These are phyloP conservation scores for Solanum corneliomulleri DNA, from an alignment of 257 asterid species.

Conservation along the genomic window DNA sequence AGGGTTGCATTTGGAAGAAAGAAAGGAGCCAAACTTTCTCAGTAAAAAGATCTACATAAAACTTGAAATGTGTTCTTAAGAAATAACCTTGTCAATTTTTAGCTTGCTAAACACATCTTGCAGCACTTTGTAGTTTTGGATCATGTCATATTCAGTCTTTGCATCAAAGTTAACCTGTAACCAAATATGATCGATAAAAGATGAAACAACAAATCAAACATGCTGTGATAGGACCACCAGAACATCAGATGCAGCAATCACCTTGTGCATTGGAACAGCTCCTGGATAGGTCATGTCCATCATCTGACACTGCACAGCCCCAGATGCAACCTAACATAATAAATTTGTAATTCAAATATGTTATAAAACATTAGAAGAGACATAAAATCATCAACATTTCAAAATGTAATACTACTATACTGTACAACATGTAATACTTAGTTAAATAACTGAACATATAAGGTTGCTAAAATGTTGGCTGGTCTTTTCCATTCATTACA, in stretches of 20 bases:
- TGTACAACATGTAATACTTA: not conserved
- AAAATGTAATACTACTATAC: not conserved
- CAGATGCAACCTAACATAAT: slow-evolving; percentile 67
- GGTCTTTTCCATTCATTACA: not conserved
- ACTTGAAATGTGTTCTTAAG: not conserved
- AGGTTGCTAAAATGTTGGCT: not conserved
- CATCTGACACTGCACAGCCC: slow-evolving; percentile 96
- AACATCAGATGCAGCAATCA: slow-evolving; percentile 4
- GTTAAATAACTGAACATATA: not conserved
- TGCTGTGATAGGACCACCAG: not conserved
- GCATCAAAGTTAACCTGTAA: slow-evolving; percentile 85
- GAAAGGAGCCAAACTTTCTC: not conserved
- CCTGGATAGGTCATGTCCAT: slow-evolving; percentile 88
- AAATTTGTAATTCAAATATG: not conserved
- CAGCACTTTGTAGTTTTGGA: slow-evolving; percentile 93
- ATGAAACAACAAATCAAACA: not conserved
- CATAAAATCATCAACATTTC: not conserved
- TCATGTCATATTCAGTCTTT: slow-evolving; percentile 88
- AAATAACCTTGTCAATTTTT: slow-evolving; percentile 66
- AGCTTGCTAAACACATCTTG: slow-evolving; percentile 92
- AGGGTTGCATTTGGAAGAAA: not conserved
- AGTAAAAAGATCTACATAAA: not conserved
- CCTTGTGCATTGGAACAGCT: slow-evolving; percentile 96
- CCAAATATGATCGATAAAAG: slow-evolving; percentile 6
- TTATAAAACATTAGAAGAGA: not conserved